Base-by-base conservation (phyloP, 176 grass and related monocot species). In the Musa schizocarpa region DNA sequence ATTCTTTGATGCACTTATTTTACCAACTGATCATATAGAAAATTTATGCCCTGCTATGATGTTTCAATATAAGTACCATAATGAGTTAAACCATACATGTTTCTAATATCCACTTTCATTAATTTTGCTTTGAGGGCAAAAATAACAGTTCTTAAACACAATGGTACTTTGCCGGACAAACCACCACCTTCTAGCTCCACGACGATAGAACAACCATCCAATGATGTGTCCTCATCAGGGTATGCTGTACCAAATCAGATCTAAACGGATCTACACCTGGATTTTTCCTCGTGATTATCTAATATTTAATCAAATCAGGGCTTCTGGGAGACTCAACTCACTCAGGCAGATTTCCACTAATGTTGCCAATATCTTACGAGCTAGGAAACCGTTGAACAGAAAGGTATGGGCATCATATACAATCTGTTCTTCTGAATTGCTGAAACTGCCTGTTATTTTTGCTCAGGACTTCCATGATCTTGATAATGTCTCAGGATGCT, bases 151-250 rank as follows among this genome's bases (percentile, higher is more conserved):
- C 65, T 98, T 53, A 98, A 98, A 81, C 88, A 91, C 72, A 91
- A 82, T 77, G 86, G 78, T 82, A 91, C 86, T 69, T 85, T 93
- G 82, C 95, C 95, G 20, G 95, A 91, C 54, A 98, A 93, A 78
- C 67, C 88, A 74, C 61, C 73, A 56, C 71, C 76, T 69, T 21
- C 78, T 73, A 65, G 69, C 75, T 67, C 81, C 63, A 73, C 80
- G 75, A 75, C 73, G 27, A 54, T 88, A 29, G 95, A 98, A 69
- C 95, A 93, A 70, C 25, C 80, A 80, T 85, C 78, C 70, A 82
- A 71, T 50, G 83, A 91, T 71, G 61, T 71, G 79, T 73, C 64
- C 77, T 80, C 74, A 62, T 85, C 74, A 1, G 81, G 88, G 84
- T 98, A 93, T 79, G 17, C 48, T 71, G 71, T 43, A 69, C 0